Base-by-base conservation (phyloP, 2,329 filamentous ascomycete species). In the Hymenoscyphus linearis region DNA sequence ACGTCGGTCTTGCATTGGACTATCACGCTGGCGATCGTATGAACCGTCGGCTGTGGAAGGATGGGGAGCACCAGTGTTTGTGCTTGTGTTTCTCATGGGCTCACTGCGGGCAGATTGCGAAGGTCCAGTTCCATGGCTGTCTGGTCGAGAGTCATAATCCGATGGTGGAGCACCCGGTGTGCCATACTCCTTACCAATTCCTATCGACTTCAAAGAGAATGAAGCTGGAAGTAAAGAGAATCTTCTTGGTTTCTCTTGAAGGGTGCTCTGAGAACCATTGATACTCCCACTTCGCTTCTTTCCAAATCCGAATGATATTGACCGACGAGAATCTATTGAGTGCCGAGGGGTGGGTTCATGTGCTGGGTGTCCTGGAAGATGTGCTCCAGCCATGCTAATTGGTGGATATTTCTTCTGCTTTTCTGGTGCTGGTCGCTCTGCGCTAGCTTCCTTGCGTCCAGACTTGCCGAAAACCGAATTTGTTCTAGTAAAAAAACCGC, bases 301-400 rank as follows among this genome's bases (percentile, higher is more conserved):
- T 47, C 83, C 84, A 18, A 89, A 79, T 1, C 84, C 85, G 54
- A 89, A 77, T 1, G 87, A 87, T 71, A 90, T 88, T 0, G 89
- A 91, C 53, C 87, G 84, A 26, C 89, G 83, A 35, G 85, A 92
- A 66, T 93, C 90, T 70, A 90, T 84, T 1, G 89, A 93, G 47
- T 80, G 79, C 55, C 89, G 80, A 10, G 70, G 67, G 10, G 65
- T 67, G 27, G 70, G 70, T 18, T 64, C 56, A 22, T 47, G 40
- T 22, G n/a, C 40, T 22, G 40, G 40, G 5, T 47, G 40, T 22
- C 64, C 66, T 27, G 55, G 58, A 36, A 79, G 80, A 55, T 82
- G 81, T 5, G 84, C 78, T 74, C 89, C 84, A 64, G 88, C 85
- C 91, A 97, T 96, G 77, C 92, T 96, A 55, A 93, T 89, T 3